Evolutionary conservation across 768 basidiomycete species (phyloP).

Genomic region (Podaxis sp.): DNA sequence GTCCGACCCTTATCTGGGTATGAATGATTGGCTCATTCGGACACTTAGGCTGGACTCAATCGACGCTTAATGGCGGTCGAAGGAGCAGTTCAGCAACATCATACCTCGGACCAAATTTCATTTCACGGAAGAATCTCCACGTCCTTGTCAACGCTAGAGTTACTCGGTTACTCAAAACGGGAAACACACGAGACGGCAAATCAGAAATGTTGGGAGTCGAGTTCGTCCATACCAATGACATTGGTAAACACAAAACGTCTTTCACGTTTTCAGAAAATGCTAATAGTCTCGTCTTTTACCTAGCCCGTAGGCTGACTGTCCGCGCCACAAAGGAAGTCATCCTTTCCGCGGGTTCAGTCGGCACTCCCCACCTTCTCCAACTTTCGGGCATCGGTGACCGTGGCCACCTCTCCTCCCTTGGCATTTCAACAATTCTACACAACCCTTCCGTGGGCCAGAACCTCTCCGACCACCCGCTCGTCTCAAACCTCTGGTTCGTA

Average conservation of each 20-base stretch:
- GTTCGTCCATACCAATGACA: background rate
- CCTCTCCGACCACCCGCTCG: constrained; percentile 18
- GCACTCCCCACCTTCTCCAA: constrained; percentile 20
- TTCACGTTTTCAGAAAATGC: background rate
- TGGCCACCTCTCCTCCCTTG: constrained; percentile 12
- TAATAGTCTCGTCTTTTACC: background rate
- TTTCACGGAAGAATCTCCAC: constrained; percentile 27
- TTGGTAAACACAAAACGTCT: background rate
- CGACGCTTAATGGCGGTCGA: constrained; percentile 4
- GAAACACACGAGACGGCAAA: constrained; percentile 26
- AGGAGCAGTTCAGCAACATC: constrained; percentile 27
- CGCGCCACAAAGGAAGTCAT: constrained; percentile 15
- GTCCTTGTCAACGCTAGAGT: constrained; percentile 27
- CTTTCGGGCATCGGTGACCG: constrained; percentile 24
- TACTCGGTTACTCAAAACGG: constrained; percentile 22
- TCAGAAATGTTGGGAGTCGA: constrained; percentile 23
- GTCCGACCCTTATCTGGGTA: background rate
- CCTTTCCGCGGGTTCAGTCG: constrained; percentile 20
- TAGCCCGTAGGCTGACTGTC: constrained; percentile 2
- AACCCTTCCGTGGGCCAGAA: constrained; percentile 23
- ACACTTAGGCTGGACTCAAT: constrained; percentile 10
- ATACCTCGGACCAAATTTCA: constrained; percentile 27
- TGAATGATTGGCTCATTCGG: background rate
- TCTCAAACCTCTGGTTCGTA: constrained; percentile 8
- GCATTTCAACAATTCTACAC: constrained; percentile 15